Evolutionary conservation across 495 filamentous ascomycete species (phyloP), one percentile per base, ranked within the genome.

Genomic region (Lasiosphaeriaceae sp.): DNA sequence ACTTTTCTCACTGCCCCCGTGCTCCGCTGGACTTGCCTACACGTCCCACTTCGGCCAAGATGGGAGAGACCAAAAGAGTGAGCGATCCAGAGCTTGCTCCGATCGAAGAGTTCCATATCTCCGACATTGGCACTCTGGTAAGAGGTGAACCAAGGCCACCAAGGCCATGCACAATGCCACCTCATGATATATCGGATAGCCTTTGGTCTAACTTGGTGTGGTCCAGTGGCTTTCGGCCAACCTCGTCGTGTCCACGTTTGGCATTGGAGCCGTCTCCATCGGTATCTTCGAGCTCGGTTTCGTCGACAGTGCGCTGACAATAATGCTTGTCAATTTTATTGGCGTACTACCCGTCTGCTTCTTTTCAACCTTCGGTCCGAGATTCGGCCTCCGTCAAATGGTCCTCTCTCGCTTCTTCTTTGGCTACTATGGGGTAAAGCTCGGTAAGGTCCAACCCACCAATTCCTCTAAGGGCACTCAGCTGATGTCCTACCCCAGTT

Each of bases 361-460:
- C 76, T 92, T 91, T 76, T 86, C 85, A 3, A 88, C 86, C 21
- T 90, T 92, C 58, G 90, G 90, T 6, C 85, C 90, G 14, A 68
- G 70, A 6, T 92, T 92, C 66, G 90, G 90, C 9, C 73, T 95
- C 52, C 84, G 90, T 44, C 90, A 95, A 71, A 91, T 95, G 86
- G 84, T 92, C 4, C 78, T 93, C n/a, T 89, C 87, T 5, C 77
- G 90, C 22, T 92, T 88, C 73, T 95, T 77, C 75, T 93, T 91
- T 64, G 89, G 89, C 41, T 90, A 80, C 72, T 84, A 82, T 62
- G 82, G 80, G 12, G 85, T 84, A 84, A 62, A 56, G 41, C 12
- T 60, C 5, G 12, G 58, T 61, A 23, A 43, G 55, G 51, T 2
- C 29, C 14, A 14, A 17, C 5, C 1, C 12, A 37, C 11, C 24